These are phyloP conservation scores for Russula sp. DNA, from an alignment of 768 basidiomycete species.

Conservation along the genomic window DNA sequence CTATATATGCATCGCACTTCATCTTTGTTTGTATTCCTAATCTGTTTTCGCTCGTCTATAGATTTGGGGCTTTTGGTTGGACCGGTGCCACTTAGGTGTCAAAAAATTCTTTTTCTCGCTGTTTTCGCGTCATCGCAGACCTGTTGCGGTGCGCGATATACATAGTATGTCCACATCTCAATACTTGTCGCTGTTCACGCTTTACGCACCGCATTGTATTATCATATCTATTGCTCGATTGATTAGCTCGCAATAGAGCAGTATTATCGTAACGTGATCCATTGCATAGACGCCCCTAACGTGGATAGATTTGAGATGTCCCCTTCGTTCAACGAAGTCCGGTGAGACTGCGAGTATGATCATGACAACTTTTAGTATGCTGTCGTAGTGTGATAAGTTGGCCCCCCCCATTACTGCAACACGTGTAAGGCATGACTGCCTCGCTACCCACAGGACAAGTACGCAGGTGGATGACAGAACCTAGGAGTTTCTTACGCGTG, in stretches of 20 bases:
- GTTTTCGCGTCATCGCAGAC: not conserved
- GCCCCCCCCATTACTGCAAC: too few species aligned
- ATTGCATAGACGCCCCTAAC: not conserved
- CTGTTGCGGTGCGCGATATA: conserved; percentile 1
- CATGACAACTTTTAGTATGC: not conserved
- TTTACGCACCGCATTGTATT: conserved; percentile 17
- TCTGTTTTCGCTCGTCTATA: conserved; percentile 12
- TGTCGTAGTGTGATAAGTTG: too few species aligned
- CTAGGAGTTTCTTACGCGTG: too few species aligned
- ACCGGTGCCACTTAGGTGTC: conserved; percentile 3
- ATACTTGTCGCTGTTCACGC: conserved; percentile 5
- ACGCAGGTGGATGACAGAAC: too few species aligned
- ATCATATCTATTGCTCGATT: conserved; percentile 22
- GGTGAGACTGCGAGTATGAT: not conserved
- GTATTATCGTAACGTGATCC: not conserved
- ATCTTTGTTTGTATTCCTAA: conserved; percentile 20
- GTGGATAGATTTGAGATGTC: not conserved
- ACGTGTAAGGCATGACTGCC: too few species aligned
- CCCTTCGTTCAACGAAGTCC: not conserved
- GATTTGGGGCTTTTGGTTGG: conserved; percentile 22
- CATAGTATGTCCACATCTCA: conserved; percentile 3
- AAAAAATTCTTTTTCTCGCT: not conserved
- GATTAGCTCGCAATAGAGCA: conserved; percentile 11
- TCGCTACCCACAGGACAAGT: too few species aligned
- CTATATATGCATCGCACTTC: conserved; percentile 16